phyloP scores from a whole-genome alignment of 768 basidiomycete species.

The Russula ochroleuca region DNA sequence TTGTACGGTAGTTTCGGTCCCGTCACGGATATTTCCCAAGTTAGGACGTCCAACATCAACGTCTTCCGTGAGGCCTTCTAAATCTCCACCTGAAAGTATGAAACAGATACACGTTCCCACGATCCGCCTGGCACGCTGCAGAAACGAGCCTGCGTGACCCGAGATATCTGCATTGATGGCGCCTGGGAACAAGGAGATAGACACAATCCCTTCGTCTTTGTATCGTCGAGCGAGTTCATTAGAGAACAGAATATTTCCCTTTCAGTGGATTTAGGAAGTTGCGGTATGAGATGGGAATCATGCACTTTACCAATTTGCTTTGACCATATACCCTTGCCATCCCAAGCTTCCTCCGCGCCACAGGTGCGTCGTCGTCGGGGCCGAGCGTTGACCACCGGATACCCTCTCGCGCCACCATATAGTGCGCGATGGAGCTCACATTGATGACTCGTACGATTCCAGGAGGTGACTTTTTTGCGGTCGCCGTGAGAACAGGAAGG shows the following conservation, averaged over 20 bases:
- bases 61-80: not conserved
- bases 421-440: slow-evolving; percentile 7
- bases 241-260: slow-evolving; percentile 10
- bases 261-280: not conserved
- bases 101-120: not conserved
- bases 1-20: too few relatives aligned
- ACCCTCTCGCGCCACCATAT: not conserved
- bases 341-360: slow-evolving; percentile 2
- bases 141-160: not conserved
- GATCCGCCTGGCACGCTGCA: not conserved
- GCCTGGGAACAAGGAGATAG: slow-evolving; percentile 5
- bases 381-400: slow-evolving; percentile 8
- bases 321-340: not conserved
- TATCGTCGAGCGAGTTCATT: not conserved
- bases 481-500: not conserved
- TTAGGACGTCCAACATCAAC: too few relatives aligned
- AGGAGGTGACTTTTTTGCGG: not conserved
- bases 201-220: not conserved
- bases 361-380: not conserved
- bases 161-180: not conserved
- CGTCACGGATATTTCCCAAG: too few relatives aligned
- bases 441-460: slow-evolving; percentile 8
- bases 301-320: slow-evolving; percentile 4
- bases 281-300: not conserved
- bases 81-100: not conserved